Percentiles rank a stretch among this genome's conserved stretches.
phyloP scores from a whole-genome alignment of 1,139 yeast genomes.

The Wickerhamiella infanticola region DNA sequence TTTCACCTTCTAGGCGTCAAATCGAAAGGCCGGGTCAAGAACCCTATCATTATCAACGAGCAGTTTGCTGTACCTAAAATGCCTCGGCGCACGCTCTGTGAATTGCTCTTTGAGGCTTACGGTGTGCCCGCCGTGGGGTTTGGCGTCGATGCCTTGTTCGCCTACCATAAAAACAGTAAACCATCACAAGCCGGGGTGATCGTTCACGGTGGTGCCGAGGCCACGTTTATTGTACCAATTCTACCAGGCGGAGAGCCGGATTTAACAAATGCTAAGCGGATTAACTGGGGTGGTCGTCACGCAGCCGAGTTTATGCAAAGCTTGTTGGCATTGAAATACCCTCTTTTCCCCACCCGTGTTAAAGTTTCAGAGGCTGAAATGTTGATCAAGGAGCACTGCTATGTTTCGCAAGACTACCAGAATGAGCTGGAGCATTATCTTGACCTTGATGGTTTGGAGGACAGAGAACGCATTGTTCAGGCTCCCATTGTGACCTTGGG shows the following conservation, averaged over 20 bases:
- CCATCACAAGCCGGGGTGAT: constrained; percentile 41
- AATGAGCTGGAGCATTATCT: constrained; percentile 44
- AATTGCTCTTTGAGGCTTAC: constrained; percentile 69
- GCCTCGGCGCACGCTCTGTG: constrained; percentile 64
- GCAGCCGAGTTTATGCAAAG: constrained; percentile 48
- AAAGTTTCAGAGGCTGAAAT: constrained; percentile 47
- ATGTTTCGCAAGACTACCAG: constrained; percentile 53
- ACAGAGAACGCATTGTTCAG: constrained; percentile 60
- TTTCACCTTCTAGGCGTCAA: constrained; percentile 63
- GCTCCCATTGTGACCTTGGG: constrained; percentile 44
- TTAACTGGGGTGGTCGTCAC: constrained; percentile 85
- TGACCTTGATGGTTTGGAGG: constrained; percentile 47
- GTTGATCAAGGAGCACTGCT: constrained; percentile 62
- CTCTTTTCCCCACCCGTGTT: constrained; percentile 71
- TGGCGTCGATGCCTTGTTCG: constrained; percentile 71
- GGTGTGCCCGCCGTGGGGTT: constrained; percentile 55
- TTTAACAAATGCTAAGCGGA: constrained; percentile 55
- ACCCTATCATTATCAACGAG: constrained; percentile 76
- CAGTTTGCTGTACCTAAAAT: constrained; percentile 51
- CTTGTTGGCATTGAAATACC: constrained; percentile 67
- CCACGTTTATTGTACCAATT: constrained; percentile 74
- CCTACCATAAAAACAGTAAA: constrained; percentile 36
- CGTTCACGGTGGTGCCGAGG: constrained; percentile 68
- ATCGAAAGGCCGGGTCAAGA: constrained; percentile 42
- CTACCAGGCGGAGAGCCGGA: constrained; percentile 44